Conservation (phyloP, 2,329 filamentous ascomycete genomes). For the Coniochaeta sp. region DNA sequence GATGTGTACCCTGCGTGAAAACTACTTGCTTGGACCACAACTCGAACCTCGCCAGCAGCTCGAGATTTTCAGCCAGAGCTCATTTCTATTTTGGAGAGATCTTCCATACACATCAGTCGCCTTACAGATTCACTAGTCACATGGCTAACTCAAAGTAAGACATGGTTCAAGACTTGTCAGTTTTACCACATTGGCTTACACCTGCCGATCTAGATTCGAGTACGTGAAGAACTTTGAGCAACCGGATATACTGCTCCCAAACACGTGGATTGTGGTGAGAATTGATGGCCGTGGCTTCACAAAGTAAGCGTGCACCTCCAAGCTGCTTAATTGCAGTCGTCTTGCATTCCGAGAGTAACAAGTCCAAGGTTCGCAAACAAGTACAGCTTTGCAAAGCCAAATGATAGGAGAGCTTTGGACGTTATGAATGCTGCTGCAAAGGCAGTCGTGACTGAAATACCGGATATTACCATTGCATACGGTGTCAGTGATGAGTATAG, state of each 20-base stretch:
- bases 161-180: neutral
- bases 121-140: neutral
- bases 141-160: slow-evolving; percentile 52
- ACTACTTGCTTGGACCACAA: neutral
- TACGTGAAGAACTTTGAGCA: slow-evolving; percentile 91
- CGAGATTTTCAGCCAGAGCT: neutral
- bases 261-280: slow-evolving; percentile 92
- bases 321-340: neutral
- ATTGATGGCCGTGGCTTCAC: slow-evolving; percentile 94
- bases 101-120: too few species aligned
- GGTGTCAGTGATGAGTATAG: slow-evolving; percentile 93
- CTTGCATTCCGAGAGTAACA: neutral
- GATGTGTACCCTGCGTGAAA: neutral
- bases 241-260: slow-evolving; percentile 69
- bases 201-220: slow-evolving; percentile 59
- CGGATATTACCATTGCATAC: slow-evolving; percentile 82
- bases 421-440: slow-evolving; percentile 94
- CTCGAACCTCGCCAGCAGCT: neutral
- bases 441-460: slow-evolving; percentile 72
- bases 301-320: slow-evolving; percentile 53
- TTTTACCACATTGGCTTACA: slow-evolving; percentile 9
- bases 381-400: slow-evolving; percentile 85
- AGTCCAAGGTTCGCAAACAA: slow-evolving; percentile 63
- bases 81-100: neutral
- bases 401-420: slow-evolving; percentile 77